Percentiles rank a stretch among this genome's conserved stretches.
phyloP scores from a whole-genome alignment of 192 early-diverging fungal species.

The Linnemannia elongata region DNA sequence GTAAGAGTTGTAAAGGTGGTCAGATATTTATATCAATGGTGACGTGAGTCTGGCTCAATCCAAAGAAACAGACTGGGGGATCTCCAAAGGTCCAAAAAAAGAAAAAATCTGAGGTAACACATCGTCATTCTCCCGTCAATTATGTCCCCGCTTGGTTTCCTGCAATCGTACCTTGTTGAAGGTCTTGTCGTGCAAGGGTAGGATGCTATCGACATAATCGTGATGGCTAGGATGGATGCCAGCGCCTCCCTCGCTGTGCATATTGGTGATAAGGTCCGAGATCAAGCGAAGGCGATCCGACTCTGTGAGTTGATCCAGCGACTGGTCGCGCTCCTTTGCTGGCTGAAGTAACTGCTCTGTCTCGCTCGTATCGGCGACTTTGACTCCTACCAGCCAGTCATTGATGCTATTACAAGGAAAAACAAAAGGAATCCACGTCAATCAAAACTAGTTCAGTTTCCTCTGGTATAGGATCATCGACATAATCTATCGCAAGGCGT shows the following conservation, averaged over 20 bases:
- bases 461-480: neutral
- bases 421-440: neutral
- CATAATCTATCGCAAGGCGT: neutral
- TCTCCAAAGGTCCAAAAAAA: neutral
- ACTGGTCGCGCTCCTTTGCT: slow-evolving; percentile 31
- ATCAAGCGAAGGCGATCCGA: slow-evolving; percentile 74
- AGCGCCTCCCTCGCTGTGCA: slow-evolving; percentile 72
- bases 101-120: neutral
- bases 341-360: slow-evolving; percentile 25
- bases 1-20: neutral
- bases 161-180: slow-evolving; percentile 75
- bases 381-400: slow-evolving; percentile 82
- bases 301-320: slow-evolving; percentile 51
- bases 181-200: slow-evolving; percentile 83
- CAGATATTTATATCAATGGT: slow-evolving; percentile 2
- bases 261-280: slow-evolving; percentile 71
- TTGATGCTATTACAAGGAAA: slow-evolving; percentile 64
- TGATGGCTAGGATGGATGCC: slow-evolving; percentile 66
- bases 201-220: slow-evolving; percentile 74
- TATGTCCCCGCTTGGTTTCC: neutral
- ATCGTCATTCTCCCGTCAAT: neutral
- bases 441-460: neutral
- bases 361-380: slow-evolving; percentile 54
- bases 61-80: neutral
- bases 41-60: neutral